A percentile compares a stretch with the other conserved stretches of the same genome.
These are phyloP conservation scores for Coniochaeta hoffmannii DNA, from an alignment of 2,329 filamentous ascomycete species.

Conservation along the genomic window DNA sequence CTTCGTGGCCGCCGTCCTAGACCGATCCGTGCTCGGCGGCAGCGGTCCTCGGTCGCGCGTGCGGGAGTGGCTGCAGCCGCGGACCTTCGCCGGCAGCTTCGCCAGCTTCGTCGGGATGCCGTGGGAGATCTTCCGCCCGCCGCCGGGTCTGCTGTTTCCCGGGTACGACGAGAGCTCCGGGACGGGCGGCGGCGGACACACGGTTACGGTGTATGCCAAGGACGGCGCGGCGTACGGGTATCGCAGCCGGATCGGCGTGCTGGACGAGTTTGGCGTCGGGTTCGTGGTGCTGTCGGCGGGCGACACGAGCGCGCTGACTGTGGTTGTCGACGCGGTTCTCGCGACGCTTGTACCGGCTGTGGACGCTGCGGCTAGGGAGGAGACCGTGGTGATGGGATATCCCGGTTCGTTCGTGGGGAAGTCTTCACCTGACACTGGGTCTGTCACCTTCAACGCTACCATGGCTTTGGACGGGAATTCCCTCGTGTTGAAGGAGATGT, in stretches of 20 bases:
- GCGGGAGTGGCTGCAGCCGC: conserved; percentile 13
- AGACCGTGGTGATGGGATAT: conserved; percentile 7
- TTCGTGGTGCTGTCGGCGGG: conserved; percentile 14
- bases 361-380: conserved; percentile 9
- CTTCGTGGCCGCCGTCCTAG: conserved; percentile 12
- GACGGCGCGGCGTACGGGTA: conserved; percentile 15
- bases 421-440: conserved; percentile 2
- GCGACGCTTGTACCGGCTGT: conserved; percentile 10
- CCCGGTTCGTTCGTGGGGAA: conserved; percentile 6
- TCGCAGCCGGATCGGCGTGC: conserved; percentile 8
- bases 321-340: conserved; percentile 9
- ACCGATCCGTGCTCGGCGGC: conserved; percentile 5
- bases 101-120: conserved; percentile 12
- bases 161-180: background rate
- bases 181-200: conserved; percentile 9
- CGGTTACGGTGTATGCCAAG: conserved; percentile 12
- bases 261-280: conserved; percentile 16
- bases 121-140: conserved; percentile 16
- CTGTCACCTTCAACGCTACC: conserved; percentile 5
- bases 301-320: conserved; percentile 7
- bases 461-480: conserved; percentile 5
- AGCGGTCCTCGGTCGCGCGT: conserved; percentile 3
- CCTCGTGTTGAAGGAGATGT: conserved; percentile 4
- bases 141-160: conserved; percentile 11
- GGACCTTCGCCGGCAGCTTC: conserved; percentile 10